These are phyloP conservation scores for Poronia punctata DNA, from an alignment of 495 filamentous ascomycete species.

Conservation along the genomic window DNA sequence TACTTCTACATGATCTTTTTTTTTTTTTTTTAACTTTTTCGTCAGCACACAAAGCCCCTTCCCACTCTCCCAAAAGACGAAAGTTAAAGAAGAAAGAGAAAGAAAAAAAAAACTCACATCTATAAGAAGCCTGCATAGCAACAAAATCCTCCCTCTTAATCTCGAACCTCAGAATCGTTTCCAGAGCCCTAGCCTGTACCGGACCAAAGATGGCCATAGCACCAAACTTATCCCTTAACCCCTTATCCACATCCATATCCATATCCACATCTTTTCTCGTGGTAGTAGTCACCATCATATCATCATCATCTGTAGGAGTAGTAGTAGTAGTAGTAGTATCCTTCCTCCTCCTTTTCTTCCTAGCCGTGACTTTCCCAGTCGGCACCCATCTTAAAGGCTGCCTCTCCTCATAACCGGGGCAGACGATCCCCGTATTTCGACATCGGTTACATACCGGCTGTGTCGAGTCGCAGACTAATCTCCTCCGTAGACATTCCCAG, in stretches of 20 bases:
- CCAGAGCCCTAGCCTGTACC: not conserved
- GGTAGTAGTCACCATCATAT: not conserved
- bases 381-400: constrained; percentile 27
- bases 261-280: too few relatives aligned
- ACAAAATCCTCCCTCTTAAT: not conserved
- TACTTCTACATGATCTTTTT: not conserved
- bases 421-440: constrained; percentile 19
- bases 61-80: too few relatives aligned
- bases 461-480: constrained; percentile 29
- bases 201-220: not conserved
- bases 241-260: not conserved
- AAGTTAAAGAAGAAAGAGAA: too few relatives aligned
- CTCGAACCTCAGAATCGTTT: not conserved
- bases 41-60: too few relatives aligned
- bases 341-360: constrained; percentile 5
- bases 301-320: too few relatives aligned
- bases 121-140: not conserved
- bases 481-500: constrained; percentile 35
- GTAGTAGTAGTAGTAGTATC: too few relatives aligned
- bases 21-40: too few relatives aligned
- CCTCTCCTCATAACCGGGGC: constrained; percentile 23
- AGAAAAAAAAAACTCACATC: too few relatives aligned
- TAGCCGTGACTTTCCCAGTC: constrained; percentile 23
- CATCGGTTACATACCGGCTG: constrained; percentile 24
- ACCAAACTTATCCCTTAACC: not conserved